A percentile compares a stretch with the other conserved stretches of the same genome.
Conservation (phyloP, 306 rosid species). For the Dalbergia cochinchinensis region DNA sequence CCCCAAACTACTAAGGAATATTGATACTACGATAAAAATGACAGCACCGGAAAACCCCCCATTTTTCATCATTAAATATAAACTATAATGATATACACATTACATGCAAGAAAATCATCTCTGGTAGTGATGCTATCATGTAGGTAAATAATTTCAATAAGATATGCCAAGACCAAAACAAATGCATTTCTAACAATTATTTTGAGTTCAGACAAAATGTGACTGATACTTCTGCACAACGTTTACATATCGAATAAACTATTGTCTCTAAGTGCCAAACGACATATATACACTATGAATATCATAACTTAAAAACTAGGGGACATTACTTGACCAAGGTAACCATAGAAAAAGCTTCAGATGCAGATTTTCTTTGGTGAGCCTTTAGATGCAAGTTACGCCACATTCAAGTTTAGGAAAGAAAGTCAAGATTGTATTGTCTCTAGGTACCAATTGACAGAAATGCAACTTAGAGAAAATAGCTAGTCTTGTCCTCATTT, state of each 20-base stretch:
- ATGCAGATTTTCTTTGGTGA: constrained; percentile 6
- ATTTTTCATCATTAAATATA: too few relatives aligned
- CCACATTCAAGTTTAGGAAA: too few relatives aligned
- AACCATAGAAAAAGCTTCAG: constrained; percentile 40
- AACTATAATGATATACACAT: too few relatives aligned
- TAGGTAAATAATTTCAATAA: background rate
- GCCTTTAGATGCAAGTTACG: constrained; percentile 52
- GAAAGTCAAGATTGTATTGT: too few relatives aligned
- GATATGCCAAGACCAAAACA: background rate
- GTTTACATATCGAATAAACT: constrained; percentile 30
- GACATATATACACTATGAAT: constrained; percentile 44
- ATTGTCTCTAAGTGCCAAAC: constrained; percentile 34
- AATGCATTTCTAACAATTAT: constrained; percentile 25
- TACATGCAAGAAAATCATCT: background rate
- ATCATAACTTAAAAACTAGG: constrained; percentile 25
- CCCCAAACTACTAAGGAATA: too few relatives aligned
- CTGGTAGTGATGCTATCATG: background rate
- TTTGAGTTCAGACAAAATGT: background rate
- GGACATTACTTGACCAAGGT: constrained; percentile 35
- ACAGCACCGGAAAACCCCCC: too few relatives aligned
- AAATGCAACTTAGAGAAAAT: too few relatives aligned
- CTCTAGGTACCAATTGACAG: too few relatives aligned
- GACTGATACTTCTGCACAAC: background rate
- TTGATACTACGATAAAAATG: too few relatives aligned
- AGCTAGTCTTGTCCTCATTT: too few relatives aligned